Percentiles rank a stretch among this genome's conserved stretches.
Evolutionary conservation across 176 grass and related monocot genomes (phyloP).

Genomic region (Musa beccarii): DNA sequence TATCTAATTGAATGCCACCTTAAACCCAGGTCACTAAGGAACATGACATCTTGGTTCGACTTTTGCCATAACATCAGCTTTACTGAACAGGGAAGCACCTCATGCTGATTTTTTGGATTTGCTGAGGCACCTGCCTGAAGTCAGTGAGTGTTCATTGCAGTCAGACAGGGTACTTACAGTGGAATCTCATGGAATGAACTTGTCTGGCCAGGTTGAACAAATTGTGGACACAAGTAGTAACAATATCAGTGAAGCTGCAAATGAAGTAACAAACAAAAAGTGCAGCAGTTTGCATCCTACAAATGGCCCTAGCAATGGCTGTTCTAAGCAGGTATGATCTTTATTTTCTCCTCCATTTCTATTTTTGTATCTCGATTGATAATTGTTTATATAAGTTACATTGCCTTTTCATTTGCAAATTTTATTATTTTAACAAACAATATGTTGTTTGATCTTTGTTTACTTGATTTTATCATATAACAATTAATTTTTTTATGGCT

Average conservation of each 20-base stretch:
- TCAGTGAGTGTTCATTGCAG: background rate
- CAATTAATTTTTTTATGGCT: too few relatives aligned
- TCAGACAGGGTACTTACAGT: too few relatives aligned
- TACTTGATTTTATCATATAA: too few relatives aligned
- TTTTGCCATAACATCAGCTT: background rate
- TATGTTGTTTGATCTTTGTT: too few relatives aligned
- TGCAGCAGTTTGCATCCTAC: background rate
- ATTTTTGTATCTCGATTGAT: background rate
- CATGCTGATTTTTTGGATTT: conserved; percentile 3
- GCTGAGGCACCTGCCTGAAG: conserved; percentile 6
- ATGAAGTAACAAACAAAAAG: background rate
- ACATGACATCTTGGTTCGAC: background rate
- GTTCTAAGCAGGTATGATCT: too few relatives aligned
- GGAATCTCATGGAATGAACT: too few relatives aligned
- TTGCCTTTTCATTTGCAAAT: background rate
- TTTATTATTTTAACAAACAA: too few relatives aligned
- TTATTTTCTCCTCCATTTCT: too few relatives aligned
- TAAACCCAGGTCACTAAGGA: background rate
- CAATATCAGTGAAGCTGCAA: background rate
- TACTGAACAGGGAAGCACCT: conserved; percentile 27
- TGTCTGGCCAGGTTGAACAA: background rate
- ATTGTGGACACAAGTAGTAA: background rate
- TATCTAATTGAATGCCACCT: background rate
- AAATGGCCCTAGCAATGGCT: background rate
- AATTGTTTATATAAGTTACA: background rate